phyloP scores from a whole-genome alignment of 805 yeast genomes.

The Nakazawaea holstii region DNA sequence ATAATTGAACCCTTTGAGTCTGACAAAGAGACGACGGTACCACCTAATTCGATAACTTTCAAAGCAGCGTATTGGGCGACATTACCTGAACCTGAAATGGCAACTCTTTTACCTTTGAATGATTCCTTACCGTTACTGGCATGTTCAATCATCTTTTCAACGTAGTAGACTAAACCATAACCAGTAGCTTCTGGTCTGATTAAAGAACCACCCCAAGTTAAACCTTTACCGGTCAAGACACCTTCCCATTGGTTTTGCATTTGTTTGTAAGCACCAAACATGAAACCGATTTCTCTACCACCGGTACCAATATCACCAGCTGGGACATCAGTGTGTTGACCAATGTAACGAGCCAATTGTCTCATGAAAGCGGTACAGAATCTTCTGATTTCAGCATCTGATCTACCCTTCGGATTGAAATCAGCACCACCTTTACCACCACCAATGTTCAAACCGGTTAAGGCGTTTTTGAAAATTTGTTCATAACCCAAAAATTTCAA shows the following conservation, averaged over 20 bases:
- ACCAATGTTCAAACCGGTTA: conserved; percentile 96
- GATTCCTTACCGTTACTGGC: conserved; percentile 87
- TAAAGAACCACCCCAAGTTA: conserved; percentile 98
- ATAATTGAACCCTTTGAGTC: conserved; percentile 92
- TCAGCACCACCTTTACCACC: conserved; percentile 99
- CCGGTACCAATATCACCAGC: conserved; percentile 99
- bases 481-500: conserved; percentile 96
- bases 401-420: conserved; percentile 94
- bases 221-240: conserved; percentile 96
- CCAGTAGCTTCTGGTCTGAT: conserved; percentile 99
- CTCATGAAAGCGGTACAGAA: conserved; percentile 95
- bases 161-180: conserved; percentile 94
- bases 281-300: conserved; percentile 91
- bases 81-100: conserved; percentile 97
- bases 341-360: conserved; percentile 93
- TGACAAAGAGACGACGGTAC: conserved; percentile 86
- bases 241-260: conserved; percentile 93
- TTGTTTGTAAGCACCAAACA: conserved; percentile 95
- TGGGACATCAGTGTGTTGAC: conserved; percentile 96
- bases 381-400: conserved; percentile 92
- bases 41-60: conserved; percentile 96
- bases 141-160: conserved; percentile 94
- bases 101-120: conserved; percentile 89
- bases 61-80: conserved; percentile 99
- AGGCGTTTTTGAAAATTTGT: conserved; percentile 97